phyloP scores from a whole-genome alignment of 2,329 filamentous ascomycete species.

The Apiospora arundinis region DNA sequence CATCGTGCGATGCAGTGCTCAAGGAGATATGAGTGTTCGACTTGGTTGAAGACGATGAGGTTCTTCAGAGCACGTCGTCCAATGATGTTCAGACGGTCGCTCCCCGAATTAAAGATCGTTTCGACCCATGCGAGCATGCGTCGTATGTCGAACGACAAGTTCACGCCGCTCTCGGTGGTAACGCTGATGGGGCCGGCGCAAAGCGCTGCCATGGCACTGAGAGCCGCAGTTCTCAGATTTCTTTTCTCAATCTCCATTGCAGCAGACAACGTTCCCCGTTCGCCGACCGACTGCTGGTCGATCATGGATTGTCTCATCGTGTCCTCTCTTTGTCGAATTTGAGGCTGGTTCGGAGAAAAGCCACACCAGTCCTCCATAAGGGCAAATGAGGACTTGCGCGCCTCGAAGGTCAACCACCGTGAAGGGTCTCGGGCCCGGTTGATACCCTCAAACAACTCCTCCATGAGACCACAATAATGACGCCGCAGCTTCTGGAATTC shows the following conservation, averaged over 20 bases:
- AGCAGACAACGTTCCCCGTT: conserved; percentile 80
- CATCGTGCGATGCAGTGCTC: conserved; percentile 92
- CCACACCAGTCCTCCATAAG: conserved; percentile 99
- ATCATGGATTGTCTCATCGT: conserved; percentile 86
- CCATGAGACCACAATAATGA: conserved; percentile 93
- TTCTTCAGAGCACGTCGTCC: conserved; percentile 89
- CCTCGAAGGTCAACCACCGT: conserved; percentile 97
- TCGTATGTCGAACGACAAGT: conserved; percentile 88
- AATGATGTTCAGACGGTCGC: conserved; percentile 90
- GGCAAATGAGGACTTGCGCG: conserved; percentile 91
- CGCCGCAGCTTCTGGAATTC: conserved; percentile 90
- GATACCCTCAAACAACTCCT: conserved; percentile 91
- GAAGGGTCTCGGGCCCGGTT: conserved; percentile 84
- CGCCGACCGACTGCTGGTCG: conserved; percentile 76
- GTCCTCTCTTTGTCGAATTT: conserved; percentile 83
- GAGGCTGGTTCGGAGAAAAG: conserved; percentile 87
- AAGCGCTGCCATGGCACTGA: conserved; percentile 94
- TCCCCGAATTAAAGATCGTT: conserved; percentile 89
- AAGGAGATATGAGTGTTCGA: conserved; percentile 79
- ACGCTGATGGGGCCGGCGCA: conserved; percentile 87
- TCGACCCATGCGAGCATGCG: conserved; percentile 96
- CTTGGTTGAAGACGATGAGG: conserved; percentile 84
- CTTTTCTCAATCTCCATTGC: conserved; percentile 97
- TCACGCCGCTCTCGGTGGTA: conserved; percentile 85
- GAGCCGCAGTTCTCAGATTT: conserved; percentile 85